Base-by-base conservation (phyloP, 495 filamentous ascomycete genomes). In the Trichoderma erinaceum region DNA sequence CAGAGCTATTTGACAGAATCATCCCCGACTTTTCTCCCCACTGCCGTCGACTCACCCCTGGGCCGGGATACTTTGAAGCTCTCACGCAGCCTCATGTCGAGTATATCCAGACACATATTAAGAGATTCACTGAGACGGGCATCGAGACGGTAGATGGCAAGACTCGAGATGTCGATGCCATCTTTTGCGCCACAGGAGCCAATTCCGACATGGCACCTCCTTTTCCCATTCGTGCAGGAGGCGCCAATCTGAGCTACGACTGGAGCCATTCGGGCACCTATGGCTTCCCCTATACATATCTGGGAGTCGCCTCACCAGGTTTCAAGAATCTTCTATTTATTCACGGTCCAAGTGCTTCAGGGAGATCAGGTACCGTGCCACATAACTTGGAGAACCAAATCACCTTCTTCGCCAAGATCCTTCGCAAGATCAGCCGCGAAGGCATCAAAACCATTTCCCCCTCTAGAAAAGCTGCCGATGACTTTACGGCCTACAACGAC, bases 41-140 rank as follows among this genome's bases (percentile, higher is more conserved):
- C 73, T 92, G 89, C 71, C 84, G 89, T 63, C 86, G 90, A 16
- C 79, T 90, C 0, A 92, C 90, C 0, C 89, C 89, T 0, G 90
- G 89, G 0, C 87, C 87, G 8, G 88, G 87, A 0, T 92, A 92
- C 73, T 83, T 92, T 21, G 89, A 92, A 70, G 84, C 89, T 16
- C 75, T 92, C 61, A 77, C 82, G 2, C 80, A 88, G 73, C 79
- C 83, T 23, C 90, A 92, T 68, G 87, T 88, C 35, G 76, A 79
- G 66, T 86, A 87, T 69, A 84, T 90, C 71, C 78, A 78, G 61
- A 81, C 79, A 0, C 79, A 74, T 25, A 91, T 91, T 73, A 71
- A 80, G 61, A 75, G 76, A 10, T 85, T 90, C 71, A 88, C 85
- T 0, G 77, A 78, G 38, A 85, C 76, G 1, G 86, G 85, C 6